Evolutionary conservation across 2,329 filamentous ascomycete species (phyloP).

Genomic region (Calonectria naviculata): DNA sequence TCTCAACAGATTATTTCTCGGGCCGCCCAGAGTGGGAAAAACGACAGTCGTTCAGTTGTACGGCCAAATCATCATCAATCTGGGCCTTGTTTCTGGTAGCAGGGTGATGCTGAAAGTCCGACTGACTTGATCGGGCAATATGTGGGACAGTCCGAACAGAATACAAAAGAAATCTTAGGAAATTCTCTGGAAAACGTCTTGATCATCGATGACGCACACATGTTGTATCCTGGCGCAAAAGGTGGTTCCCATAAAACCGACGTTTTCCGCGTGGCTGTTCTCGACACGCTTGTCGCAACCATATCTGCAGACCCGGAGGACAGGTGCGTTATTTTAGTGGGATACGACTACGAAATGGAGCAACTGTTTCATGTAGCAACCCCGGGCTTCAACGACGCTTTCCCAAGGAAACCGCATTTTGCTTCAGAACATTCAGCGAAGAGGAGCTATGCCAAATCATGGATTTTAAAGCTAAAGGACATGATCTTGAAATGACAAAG

Average conservation of each 20-base stretch:
- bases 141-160: neutral
- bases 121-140: neutral
- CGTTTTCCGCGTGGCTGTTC: neutral
- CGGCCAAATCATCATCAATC: neutral
- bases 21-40: neutral
- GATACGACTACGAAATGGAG: neutral
- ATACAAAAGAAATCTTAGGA: neutral
- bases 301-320: neutral
- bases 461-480: neutral
- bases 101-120: neutral
- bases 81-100: neutral
- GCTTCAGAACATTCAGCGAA: neutral
- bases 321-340: neutral
- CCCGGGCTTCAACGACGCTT: neutral
- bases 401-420: neutral
- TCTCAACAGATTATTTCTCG: neutral
- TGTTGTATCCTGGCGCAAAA: neutral
- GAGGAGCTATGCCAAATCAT: neutral
- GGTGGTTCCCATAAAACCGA: neutral
- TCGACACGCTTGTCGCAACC: neutral
- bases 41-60: neutral
- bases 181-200: neutral
- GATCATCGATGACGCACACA: neutral
- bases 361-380: neutral
- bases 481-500: neutral